Percentiles rank a stretch among this genome's conserved stretches.
These are phyloP conservation scores for Nemania sp. DNA, from an alignment of 2,329 filamentous ascomycete genomes.

Conservation along the genomic window DNA sequence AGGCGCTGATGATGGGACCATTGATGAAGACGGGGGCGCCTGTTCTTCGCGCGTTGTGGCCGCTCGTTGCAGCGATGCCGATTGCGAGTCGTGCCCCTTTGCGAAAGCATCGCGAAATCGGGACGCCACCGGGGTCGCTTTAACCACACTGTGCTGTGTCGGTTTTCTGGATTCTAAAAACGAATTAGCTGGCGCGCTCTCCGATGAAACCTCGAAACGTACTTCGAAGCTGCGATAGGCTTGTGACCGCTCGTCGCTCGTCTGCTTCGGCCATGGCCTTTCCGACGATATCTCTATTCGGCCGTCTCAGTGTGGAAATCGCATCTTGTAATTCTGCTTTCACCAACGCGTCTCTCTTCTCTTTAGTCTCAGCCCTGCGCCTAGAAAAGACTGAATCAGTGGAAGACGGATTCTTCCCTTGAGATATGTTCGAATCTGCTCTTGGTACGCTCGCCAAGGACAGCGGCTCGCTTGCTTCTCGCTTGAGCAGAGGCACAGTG, in stretches of 20 bases:
- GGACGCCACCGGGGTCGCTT: constrained; percentile 61
- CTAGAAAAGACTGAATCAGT: constrained; percentile 50
- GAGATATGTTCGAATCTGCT: constrained; percentile 46
- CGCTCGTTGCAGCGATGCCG: constrained; percentile 33
- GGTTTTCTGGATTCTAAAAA: constrained; percentile 58
- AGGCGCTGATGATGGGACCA: constrained; percentile 49
- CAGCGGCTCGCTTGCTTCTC: constrained; percentile 67
- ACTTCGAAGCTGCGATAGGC: constrained; percentile 55
- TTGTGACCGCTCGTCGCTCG: constrained; percentile 61
- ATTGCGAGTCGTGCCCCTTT: constrained; percentile 32
- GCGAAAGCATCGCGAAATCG: constrained; percentile 57
- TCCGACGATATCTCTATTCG: constrained; percentile 72
- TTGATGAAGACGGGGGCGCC: constrained; percentile 45
- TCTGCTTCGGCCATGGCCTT: constrained; percentile 69
- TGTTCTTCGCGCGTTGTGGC: constrained; percentile 30
- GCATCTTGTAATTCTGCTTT: constrained; percentile 75
- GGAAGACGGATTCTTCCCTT: constrained; percentile 48
- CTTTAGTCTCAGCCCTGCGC: constrained; percentile 60
- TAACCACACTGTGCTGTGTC: constrained; percentile 52
- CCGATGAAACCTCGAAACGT: constrained; percentile 36
- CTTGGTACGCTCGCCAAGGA: constrained; percentile 55
- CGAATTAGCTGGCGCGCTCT: constrained; percentile 37
- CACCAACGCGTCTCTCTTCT: constrained; percentile 67
- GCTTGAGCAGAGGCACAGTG: constrained; percentile 67
- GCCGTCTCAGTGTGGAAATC: constrained; percentile 74